These are phyloP conservation scores for Nemania diffusa DNA, from an alignment of 2,329 filamentous ascomycete genomes.

Conservation along the genomic window DNA sequence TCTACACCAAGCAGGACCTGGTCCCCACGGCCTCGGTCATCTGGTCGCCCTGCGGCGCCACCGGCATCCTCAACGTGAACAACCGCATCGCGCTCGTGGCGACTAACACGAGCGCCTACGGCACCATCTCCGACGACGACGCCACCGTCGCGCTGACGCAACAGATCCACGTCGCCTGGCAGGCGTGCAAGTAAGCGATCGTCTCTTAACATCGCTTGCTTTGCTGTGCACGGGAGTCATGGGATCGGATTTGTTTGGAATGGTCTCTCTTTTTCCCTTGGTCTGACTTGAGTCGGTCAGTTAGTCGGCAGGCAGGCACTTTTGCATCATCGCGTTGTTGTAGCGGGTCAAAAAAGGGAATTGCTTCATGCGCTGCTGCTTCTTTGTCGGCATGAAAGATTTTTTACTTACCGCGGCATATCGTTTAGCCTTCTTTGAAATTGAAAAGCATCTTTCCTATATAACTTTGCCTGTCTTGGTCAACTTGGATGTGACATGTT, in stretches of 20 bases:
- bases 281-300: background rate
- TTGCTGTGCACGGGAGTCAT: too few relatives aligned
- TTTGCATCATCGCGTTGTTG: constrained; percentile 19
- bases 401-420: constrained; percentile 23
- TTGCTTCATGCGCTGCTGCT: constrained; percentile 25
- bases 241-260: too few relatives aligned
- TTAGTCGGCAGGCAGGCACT: background rate
- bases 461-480: background rate
- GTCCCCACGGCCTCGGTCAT: constrained; percentile 58
- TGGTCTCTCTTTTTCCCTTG: background rate
- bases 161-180: constrained; percentile 57
- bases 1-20: constrained; percentile 59
- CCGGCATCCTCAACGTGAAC: constrained; percentile 60
- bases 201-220: too few relatives aligned
- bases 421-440: constrained; percentile 25
- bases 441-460: constrained; percentile 24
- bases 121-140: constrained; percentile 58
- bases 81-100: constrained; percentile 57
- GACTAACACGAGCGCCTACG: constrained; percentile 51
- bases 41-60: constrained; percentile 58
- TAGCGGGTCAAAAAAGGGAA: constrained; percentile 19
- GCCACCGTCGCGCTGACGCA: constrained; percentile 58
- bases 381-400: constrained; percentile 22
- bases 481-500: background rate
- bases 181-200: constrained; percentile 43